phyloP scores from a whole-genome alignment of 208 protist species.

The Leishmania mexicana region DNA sequence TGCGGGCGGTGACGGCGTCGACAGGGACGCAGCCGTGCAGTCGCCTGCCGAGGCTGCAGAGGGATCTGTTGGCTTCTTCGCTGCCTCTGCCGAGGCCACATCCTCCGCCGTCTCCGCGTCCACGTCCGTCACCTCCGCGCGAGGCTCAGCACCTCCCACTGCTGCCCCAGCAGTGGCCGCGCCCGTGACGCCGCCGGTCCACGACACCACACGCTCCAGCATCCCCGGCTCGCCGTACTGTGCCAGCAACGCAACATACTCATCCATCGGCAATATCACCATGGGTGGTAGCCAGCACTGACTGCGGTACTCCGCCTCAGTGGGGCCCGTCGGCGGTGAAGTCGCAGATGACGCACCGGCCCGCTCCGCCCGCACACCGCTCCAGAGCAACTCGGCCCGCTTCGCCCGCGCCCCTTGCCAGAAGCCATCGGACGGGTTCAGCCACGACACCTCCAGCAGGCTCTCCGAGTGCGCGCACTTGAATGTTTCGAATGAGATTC shows the following conservation, averaged over 20 bases:
- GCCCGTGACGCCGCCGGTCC: neutral
- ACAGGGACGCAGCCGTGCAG: neutral
- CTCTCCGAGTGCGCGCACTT: slow-evolving; percentile 61
- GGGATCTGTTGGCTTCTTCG: neutral
- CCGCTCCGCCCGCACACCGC: slow-evolving; percentile 20
- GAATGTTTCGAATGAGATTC: slow-evolving; percentile 39
- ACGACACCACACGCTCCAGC: slow-evolving; percentile 22
- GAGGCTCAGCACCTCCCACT: neutral
- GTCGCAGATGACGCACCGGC: neutral
- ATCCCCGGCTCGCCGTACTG: slow-evolving; percentile 47
- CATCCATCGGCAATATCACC: slow-evolving; percentile 67
- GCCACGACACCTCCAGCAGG: slow-evolving; percentile 50
- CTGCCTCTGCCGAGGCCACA: neutral
- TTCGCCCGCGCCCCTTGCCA: slow-evolving; percentile 63
- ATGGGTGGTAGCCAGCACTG: slow-evolving; percentile 62
- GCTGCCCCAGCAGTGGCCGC: neutral
- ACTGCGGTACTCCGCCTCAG: slow-evolving; percentile 18
- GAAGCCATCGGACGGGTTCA: slow-evolving; percentile 76
- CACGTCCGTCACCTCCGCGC: slow-evolving; percentile 13
- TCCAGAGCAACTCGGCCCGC: slow-evolving; percentile 49
- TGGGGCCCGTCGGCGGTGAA: neutral
- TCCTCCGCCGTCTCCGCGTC: slow-evolving; percentile 10
- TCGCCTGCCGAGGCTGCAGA: neutral
- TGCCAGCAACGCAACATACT: slow-evolving; percentile 53
- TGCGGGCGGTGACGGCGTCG: neutral